Evolutionary conservation across 108 stramenopile genomes (phyloP), one percentile per base, ranked within the genome.

Genomic region (Pseudonitzschia multistriata): DNA sequence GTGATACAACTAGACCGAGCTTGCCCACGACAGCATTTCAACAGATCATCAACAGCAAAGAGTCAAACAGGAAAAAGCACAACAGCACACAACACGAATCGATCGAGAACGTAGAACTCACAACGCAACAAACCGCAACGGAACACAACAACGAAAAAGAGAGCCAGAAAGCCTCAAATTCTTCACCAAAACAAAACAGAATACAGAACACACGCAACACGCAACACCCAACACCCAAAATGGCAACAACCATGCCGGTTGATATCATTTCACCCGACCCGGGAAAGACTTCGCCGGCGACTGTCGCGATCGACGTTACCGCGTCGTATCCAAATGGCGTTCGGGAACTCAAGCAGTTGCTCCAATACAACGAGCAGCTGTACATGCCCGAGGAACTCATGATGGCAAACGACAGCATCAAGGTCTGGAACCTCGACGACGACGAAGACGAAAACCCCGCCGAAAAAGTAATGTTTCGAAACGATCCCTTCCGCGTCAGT

Each of bases 371-470:
- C 49, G 15, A 52, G 4, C 22, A 52, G 22, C 22, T 52, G 22
- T 52, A 24, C 3, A 2, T 52, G 15, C 50, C 50, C 8, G 50
- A 52, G 24, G 3, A 22, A 52, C 21, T 19, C 3, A 2, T 52
- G 24, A 7, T 25, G 24, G 22, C 22, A 52, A 52, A 52, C 50
- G 50, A 52, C 10, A n/a, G 21, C 50, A 52, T 52, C 50, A 52
- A 52, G 50, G 50, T 52, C 7, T 52, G 50, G 50, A 52, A 52
- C 50, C 21, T 52, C 22, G 50, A 52, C 8, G 50, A 52, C 49
- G 42, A 10, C 42, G 42, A 45, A 45, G 42, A 45, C 42, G 42
- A 45, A 6, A 17, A 45, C 42, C 2, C 3, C 13, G 42, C 13
- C 3, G 42, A 45, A 1, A 8, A 37, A 5, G 37, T 37, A 37